Percentiles rank a stretch among this genome's conserved stretches.
phyloP scores from a whole-genome alignment of 2,329 filamentous ascomycete genomes.

The Cyanodermella asteris region DNA sequence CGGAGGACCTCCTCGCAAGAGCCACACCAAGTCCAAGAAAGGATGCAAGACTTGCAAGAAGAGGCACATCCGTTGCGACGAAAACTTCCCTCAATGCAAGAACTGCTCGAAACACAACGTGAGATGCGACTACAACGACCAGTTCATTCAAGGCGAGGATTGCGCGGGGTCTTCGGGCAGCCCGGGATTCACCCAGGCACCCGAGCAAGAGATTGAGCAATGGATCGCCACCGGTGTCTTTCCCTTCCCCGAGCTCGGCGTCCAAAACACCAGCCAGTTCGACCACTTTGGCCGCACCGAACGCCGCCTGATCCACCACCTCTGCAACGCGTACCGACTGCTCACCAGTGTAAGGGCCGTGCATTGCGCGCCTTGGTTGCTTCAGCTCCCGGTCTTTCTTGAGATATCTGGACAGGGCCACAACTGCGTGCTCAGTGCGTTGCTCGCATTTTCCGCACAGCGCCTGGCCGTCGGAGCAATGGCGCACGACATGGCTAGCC shows the following conservation, averaged over 20 bases:
- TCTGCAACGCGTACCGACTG: slow-evolving; percentile 67
- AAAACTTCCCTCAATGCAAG: slow-evolving; percentile 92
- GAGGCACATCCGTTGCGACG: slow-evolving; percentile 91
- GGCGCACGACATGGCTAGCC: slow-evolving; percentile 63
- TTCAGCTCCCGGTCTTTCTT: slow-evolving; percentile 74
- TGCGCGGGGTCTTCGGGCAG: slow-evolving; percentile 28
- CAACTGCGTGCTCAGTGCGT: slow-evolving; percentile 79
- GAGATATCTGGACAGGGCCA: slow-evolving; percentile 60
- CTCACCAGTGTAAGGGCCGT: slow-evolving; percentile 56
- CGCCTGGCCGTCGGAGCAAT: slow-evolving; percentile 79
- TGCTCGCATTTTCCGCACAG: slow-evolving; percentile 83
- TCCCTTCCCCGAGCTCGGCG: slow-evolving; percentile 60
- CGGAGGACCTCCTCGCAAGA: slow-evolving; percentile 72
- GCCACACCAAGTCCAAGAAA: slow-evolving; percentile 97
- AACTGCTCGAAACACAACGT: slow-evolving; percentile 99
- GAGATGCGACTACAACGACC: slow-evolving; percentile 92
- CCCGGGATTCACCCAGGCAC: slow-evolving; percentile 58
- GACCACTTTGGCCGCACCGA: slow-evolving; percentile 55
- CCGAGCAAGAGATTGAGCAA: slow-evolving; percentile 55
- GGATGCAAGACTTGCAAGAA: slow-evolving; percentile 97
- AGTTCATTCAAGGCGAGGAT: slow-evolving; percentile 38
- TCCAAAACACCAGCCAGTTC: slow-evolving; percentile 54
- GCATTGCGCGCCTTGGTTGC: slow-evolving; percentile 77
- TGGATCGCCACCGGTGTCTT: slow-evolving; percentile 74
- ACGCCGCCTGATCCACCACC: slow-evolving; percentile 72